phyloP scores from a whole-genome alignment of 169 alveolate genomes.

The Cryptosporidium ryanae region DNA sequence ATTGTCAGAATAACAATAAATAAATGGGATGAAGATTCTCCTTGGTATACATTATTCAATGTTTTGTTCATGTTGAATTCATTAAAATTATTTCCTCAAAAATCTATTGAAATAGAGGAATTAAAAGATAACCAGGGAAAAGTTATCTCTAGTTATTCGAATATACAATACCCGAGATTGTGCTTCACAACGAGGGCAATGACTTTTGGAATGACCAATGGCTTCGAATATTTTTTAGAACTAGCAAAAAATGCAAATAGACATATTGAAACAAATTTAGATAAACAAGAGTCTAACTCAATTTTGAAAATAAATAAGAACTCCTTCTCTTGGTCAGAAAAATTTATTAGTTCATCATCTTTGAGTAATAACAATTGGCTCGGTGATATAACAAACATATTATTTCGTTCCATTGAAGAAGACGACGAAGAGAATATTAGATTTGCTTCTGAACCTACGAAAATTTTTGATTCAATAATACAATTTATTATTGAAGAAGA shows the following conservation, averaged over 20 bases:
- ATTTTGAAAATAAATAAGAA: slow-evolving; percentile 1
- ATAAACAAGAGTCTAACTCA: not conserved
- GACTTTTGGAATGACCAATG: slow-evolving; percentile 58
- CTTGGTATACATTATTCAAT: slow-evolving; percentile 30
- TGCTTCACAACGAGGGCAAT: slow-evolving; percentile 43
- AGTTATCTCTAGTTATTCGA: slow-evolving; percentile 32
- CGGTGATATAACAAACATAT: slow-evolving; percentile 52
- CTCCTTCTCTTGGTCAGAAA: not conserved
- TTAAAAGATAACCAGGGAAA: slow-evolving; percentile 41
- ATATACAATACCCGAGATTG: slow-evolving; percentile 46
- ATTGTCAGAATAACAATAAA: slow-evolving; percentile 9
- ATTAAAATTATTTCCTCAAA: slow-evolving; percentile 25
- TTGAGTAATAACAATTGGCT: slow-evolving; percentile 50
- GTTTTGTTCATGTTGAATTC: slow-evolving; percentile 33
- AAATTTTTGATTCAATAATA: slow-evolving; percentile 38
- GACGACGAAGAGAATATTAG: slow-evolving; percentile 48
- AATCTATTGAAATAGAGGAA: slow-evolving; percentile 24
- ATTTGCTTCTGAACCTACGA: slow-evolving; percentile 33
- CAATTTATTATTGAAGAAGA: slow-evolving; percentile 43
- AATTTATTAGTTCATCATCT: not conserved
- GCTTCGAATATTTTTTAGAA: slow-evolving; percentile 24
- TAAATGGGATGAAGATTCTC: slow-evolving; percentile 39
- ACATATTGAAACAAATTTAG: not conserved
- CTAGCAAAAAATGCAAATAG: slow-evolving; percentile 7
- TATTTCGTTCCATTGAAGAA: slow-evolving; percentile 71